phyloP scores from a whole-genome alignment of 306 rosid genomes.

The Rubus idaeus region DNA sequence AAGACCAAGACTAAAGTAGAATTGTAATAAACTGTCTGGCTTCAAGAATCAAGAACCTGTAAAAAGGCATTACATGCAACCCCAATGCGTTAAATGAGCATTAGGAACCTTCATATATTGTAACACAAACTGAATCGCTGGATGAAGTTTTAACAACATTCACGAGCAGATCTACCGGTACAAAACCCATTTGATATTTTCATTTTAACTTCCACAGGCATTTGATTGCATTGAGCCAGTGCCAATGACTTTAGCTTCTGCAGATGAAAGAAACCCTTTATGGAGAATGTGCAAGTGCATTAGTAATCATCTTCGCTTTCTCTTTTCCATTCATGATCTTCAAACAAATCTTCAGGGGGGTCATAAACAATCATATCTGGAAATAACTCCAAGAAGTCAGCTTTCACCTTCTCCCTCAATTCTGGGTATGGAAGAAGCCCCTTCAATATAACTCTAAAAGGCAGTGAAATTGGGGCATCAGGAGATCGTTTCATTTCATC shows the following conservation, averaged over 20 bases:
- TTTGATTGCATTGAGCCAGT: background rate
- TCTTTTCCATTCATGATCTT: conserved; percentile 40
- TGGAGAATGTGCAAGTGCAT: background rate
- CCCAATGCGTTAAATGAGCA: background rate
- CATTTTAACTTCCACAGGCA: background rate
- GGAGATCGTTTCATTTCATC: conserved; percentile 83
- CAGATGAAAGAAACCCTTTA: background rate
- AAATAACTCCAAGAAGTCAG: conserved; percentile 77
- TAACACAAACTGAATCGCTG: background rate
- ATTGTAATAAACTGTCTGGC: too few species aligned
- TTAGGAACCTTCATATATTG: background rate
- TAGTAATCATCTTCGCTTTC: conserved; percentile 32
- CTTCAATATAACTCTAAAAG: conserved; percentile 82
- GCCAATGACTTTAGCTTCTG: conserved; percentile 8
- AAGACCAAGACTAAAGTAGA: too few species aligned
- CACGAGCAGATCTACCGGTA: background rate
- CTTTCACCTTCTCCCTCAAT: conserved; percentile 74
- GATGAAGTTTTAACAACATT: background rate
- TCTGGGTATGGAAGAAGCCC: conserved; percentile 87
- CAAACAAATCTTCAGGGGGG: conserved; percentile 92
- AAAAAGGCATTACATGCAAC: too few species aligned
- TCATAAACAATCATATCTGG: conserved; percentile 87
- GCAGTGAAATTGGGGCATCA: conserved; percentile 78
- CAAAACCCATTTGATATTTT: background rate
- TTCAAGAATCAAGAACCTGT: too few species aligned